Evolutionary conservation across 2,329 filamentous ascomycete species (phyloP).

Genomic region (Fonsecaea nubica): DNA sequence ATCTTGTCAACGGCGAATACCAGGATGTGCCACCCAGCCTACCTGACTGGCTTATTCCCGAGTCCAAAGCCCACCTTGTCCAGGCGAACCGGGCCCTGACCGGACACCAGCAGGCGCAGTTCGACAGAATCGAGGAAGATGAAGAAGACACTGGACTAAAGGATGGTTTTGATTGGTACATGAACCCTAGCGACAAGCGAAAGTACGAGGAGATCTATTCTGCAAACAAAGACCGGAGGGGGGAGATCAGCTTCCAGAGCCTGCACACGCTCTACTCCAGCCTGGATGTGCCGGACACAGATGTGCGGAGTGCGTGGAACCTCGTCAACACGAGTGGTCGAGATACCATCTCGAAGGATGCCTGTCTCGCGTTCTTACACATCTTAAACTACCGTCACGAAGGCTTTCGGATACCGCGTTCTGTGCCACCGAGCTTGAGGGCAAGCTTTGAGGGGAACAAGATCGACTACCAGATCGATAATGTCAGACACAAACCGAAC

Average conservation of each 20-base stretch:
- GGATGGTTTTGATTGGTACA: constrained; percentile 99
- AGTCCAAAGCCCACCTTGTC: constrained; percentile 90
- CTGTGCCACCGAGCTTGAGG: constrained; percentile 87
- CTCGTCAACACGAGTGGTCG: constrained; percentile 90
- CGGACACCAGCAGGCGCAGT: constrained; percentile 68
- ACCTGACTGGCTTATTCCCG: constrained; percentile 96
- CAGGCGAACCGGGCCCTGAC: constrained; percentile 81
- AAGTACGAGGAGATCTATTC: constrained; percentile 99
- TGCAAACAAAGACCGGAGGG: constrained; percentile 85
- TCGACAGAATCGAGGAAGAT: constrained; percentile 80
- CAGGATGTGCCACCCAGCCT: constrained; percentile 82
- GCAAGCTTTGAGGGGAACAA: constrained; percentile 92
- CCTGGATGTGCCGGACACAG: constrained; percentile 71
- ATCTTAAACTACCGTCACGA: constrained; percentile 96
- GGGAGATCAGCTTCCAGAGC: constrained; percentile 64
- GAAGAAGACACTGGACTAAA: constrained; percentile 83
- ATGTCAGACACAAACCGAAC: constrained; percentile 65
- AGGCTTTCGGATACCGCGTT: constrained; percentile 89
- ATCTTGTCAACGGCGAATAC: constrained; percentile 94
- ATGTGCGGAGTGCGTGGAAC: constrained; percentile 94
- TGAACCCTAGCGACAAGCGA: constrained; percentile 85
- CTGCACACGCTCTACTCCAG: constrained; percentile 65
- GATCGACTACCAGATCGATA: constrained; percentile 94
- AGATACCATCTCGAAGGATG: constrained; percentile 89
- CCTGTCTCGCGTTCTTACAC: constrained; percentile 90